phyloP scores from a whole-genome alignment of 2,329 filamentous ascomycete genomes.

The Botrytis aclada region DNA sequence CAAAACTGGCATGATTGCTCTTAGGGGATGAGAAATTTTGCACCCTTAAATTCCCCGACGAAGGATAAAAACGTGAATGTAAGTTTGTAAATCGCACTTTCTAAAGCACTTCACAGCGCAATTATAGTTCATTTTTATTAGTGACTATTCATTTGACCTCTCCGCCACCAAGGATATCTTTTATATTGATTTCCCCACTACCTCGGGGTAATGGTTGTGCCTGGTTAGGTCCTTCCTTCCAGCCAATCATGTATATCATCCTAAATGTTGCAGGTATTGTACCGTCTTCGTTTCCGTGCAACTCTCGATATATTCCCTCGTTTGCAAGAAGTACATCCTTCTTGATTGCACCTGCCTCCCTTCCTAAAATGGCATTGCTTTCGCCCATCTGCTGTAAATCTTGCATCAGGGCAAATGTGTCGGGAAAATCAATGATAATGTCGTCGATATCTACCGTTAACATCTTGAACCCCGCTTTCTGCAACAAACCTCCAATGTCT shows the following conservation, averaged over 20 bases:
- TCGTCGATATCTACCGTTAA: conserved; percentile 97
- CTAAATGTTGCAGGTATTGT: conserved; percentile 86
- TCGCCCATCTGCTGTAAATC: conserved; percentile 97
- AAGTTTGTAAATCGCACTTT: neutral
- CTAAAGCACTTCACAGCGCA: neutral
- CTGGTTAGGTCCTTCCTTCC: conserved; percentile 82
- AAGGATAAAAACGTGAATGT: neutral
- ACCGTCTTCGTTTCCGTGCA: conserved; percentile 80
- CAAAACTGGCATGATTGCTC: conserved; percentile 39
- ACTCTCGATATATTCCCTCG: conserved; percentile 80
- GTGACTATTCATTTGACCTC: conserved; percentile 29
- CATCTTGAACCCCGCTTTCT: conserved; percentile 88
- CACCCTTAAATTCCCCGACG: neutral
- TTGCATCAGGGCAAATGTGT: conserved; percentile 85
- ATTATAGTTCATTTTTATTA: neutral
- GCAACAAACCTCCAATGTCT: conserved; percentile 84
- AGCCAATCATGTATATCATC: conserved; percentile 98
- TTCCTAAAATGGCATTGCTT: conserved; percentile 80
- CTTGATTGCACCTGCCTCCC: conserved; percentile 74
- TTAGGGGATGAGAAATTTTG: conserved; percentile 21
- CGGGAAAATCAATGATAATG: conserved; percentile 91
- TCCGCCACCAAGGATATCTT: conserved; percentile 63
- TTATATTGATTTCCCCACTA: conserved; percentile 82
- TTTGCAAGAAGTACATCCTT: conserved; percentile 83
- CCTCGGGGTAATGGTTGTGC: conserved; percentile 77